Percentiles rank a stretch among this genome's conserved stretches.
phyloP scores from a whole-genome alignment of 495 filamentous ascomycete genomes.

The Aspergillus steynii region DNA sequence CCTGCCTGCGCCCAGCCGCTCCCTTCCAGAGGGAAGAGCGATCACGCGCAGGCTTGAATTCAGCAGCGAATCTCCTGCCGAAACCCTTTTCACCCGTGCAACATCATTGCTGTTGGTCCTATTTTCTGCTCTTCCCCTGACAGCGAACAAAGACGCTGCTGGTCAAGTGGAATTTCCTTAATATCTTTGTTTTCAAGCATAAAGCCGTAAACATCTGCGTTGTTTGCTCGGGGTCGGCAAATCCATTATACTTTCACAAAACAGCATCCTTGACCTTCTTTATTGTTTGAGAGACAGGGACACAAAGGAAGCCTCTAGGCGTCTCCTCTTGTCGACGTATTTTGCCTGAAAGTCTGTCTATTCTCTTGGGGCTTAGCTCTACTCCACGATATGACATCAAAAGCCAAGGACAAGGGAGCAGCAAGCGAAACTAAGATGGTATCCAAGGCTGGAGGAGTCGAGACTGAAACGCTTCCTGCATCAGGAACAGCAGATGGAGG shows the following conservation, averaged over 20 bases:
- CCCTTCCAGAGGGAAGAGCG: neutral
- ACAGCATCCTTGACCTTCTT: neutral
- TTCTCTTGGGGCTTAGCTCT: neutral
- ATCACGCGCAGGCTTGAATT: neutral
- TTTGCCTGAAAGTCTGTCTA: neutral
- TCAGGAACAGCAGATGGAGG: conserved; percentile 6
- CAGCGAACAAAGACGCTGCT: neutral
- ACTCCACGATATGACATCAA: neutral
- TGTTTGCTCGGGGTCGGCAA: neutral
- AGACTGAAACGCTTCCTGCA: neutral
- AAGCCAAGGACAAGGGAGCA: neutral
- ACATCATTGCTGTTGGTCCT: neutral
- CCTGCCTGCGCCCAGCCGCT: neutral
- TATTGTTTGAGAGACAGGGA: neutral
- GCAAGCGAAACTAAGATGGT: neutral
- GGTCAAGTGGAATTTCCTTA: neutral
- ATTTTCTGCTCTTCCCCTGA: neutral
- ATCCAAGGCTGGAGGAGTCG: too few species aligned
- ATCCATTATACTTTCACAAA: neutral
- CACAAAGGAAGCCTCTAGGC: neutral
- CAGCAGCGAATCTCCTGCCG: neutral
- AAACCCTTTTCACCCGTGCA: neutral
- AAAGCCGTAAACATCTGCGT: neutral
- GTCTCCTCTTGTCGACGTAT: neutral
- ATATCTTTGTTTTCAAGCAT: neutral